A percentile compares a stretch with the other conserved stretches of the same genome.
phyloP scores from a whole-genome alignment of 352 stramenopile genomes.

The Phytophthora sp. region DNA sequence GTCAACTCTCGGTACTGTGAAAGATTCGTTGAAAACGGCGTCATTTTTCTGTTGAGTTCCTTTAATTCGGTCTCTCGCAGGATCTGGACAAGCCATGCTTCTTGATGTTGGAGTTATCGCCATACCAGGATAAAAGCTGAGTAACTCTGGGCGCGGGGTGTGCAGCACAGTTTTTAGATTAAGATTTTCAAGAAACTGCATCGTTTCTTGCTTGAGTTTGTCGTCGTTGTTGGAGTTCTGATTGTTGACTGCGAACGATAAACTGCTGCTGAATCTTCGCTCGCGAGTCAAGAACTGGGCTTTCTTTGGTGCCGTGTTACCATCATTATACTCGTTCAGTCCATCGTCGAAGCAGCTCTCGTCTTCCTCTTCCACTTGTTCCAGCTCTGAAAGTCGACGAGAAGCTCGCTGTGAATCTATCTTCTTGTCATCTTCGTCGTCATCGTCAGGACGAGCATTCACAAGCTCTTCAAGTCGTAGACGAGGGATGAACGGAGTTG shows the following conservation, averaged over 20 bases:
- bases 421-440: conserved; percentile 21
- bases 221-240: conserved; percentile 23
- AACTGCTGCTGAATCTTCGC: conserved; percentile 12
- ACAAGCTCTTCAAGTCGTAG: conserved; percentile 60
- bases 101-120: neutral
- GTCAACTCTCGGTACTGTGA: conserved; percentile 5
- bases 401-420: conserved; percentile 8
- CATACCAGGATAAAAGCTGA: conserved; percentile 42
- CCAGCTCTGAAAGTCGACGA: conserved; percentile 18
- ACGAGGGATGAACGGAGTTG: conserved; percentile 36
- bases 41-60: conserved; percentile 6
- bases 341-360: conserved; percentile 28
- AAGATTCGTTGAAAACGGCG: neutral
- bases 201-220: conserved; percentile 50
- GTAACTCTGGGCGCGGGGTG: conserved; percentile 63
- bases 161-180: conserved; percentile 69
- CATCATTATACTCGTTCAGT: conserved; percentile 12
- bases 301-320: neutral
- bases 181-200: conserved; percentile 64
- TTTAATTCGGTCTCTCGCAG: neutral
- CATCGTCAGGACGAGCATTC: conserved; percentile 37
- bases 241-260: conserved; percentile 3
- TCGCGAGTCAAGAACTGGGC: neutral
- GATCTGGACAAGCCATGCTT: neutral
- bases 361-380: conserved; percentile 34